Conservation (phyloP, 2,329 filamentous ascomycete species). For the Aplosporella prunicola region DNA sequence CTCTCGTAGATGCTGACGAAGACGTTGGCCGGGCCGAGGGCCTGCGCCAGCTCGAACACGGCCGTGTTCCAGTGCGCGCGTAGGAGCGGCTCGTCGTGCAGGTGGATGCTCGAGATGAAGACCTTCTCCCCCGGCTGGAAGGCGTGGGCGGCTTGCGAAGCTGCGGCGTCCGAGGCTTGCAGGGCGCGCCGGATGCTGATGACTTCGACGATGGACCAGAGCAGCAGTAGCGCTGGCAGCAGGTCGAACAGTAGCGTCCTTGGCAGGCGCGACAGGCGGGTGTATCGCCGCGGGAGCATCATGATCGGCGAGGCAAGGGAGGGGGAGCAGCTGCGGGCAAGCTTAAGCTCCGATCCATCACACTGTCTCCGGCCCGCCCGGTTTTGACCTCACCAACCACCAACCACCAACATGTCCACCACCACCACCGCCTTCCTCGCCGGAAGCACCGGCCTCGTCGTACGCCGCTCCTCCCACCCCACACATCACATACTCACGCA, state of each 20-base stretch:
- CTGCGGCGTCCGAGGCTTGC: slow-evolving; percentile 1
- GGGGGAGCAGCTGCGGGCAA: too few species aligned
- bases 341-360: too few species aligned
- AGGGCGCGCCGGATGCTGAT: slow-evolving; percentile 4
- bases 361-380: too few species aligned
- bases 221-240: slow-evolving; percentile 5
- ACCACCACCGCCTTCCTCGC: too few species aligned
- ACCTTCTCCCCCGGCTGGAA: slow-evolving; percentile 27
- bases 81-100: slow-evolving; percentile 55
- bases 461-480: slow-evolving; percentile 19
- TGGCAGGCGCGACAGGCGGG: slow-evolving; percentile 8
- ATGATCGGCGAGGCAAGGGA: neutral
- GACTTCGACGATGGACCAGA: slow-evolving; percentile 6
- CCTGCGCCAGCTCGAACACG: slow-evolving; percentile 46
- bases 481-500: slow-evolving; percentile 6
- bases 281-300: slow-evolving; percentile 7
- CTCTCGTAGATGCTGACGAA: slow-evolving; percentile 60
- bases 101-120: slow-evolving; percentile 61
- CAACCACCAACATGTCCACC: too few species aligned
- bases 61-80: slow-evolving; percentile 54
- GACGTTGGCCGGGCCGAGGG: slow-evolving; percentile 54
- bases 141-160: slow-evolving; percentile 1
- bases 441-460: slow-evolving; percentile 56
- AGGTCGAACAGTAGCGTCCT: slow-evolving; percentile 8
- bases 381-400: neutral